Evolutionary conservation across 2,329 filamentous ascomycete species (phyloP), one percentile per base, ranked within the genome.

Genomic region (Beauveria sp.): DNA sequence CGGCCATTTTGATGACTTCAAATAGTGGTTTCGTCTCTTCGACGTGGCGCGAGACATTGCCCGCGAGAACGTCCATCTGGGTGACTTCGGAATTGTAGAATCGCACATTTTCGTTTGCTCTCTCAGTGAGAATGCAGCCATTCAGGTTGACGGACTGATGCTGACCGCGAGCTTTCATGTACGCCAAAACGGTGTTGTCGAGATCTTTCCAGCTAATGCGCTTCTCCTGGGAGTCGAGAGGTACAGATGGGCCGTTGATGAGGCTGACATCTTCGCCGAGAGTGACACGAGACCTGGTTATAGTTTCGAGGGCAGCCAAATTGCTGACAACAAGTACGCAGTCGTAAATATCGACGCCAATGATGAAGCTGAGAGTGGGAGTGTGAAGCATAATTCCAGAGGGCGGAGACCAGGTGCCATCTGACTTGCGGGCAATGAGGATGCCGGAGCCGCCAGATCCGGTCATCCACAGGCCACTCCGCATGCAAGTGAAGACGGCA

Each of bases 401-500:
- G 0, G 93, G 93, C 9, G 92, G 90, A 65, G 91, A 95, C 93
- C 93, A 97, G 66, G 87, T 88, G 7, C 93, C 92, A 67, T 96
- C 92, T 26, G 89, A 88, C 69, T 90, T 89, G 67, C 91, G 85
- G 20, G 88, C 93, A 63, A 97, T 86, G 45, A 98, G 80, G 45
- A 98, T 84, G 56, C 93, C 93, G 62, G 91, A 93, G 45, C 93
- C 93, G 31, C 93, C 93, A 18, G 92, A 93, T 51, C 93, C 93
- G 51, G 90, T 93, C 67, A 96, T 82, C 90, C 93, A 96, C 38
- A 97, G 78, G 14, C 93, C 93, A 16, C 91, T 93, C 63, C 93
- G 88, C 91, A 97, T 96, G 34, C 91, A 96, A 1, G 93, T 96
- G 77, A 97, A 97, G 67, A 98, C 90, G 60, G 91, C 93, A 62